These are phyloP conservation scores for Hymenoscyphus scutula DNA, from an alignment of 2,329 filamentous ascomycete genomes.

Conservation along the genomic window DNA sequence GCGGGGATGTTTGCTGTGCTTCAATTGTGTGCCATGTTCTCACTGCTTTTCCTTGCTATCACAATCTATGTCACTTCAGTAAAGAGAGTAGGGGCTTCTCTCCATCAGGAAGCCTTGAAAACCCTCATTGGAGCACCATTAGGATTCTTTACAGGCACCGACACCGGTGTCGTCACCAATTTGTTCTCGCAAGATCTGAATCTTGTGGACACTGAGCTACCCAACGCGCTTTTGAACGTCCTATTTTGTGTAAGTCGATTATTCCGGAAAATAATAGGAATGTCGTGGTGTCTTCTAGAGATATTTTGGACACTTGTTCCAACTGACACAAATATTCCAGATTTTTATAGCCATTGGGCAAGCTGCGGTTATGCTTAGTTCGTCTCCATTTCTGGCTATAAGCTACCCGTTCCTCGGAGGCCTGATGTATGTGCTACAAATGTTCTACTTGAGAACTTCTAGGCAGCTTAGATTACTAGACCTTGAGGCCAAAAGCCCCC, in stretches of 20 bases:
- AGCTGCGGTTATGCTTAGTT: constrained; percentile 24
- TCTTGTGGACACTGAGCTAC: constrained; percentile 28
- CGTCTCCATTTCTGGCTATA: constrained; percentile 41
- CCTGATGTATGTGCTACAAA: constrained; percentile 34
- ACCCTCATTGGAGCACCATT: constrained; percentile 47
- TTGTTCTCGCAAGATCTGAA: constrained; percentile 25
- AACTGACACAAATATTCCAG: constrained; percentile 36
- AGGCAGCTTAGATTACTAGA: constrained; percentile 47
- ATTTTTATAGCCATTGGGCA: constrained; percentile 27
- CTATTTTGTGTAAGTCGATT: not conserved
- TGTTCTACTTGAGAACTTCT: constrained; percentile 46
- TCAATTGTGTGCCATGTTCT: constrained; percentile 6
- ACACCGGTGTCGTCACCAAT: constrained; percentile 37
- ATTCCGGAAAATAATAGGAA: too few relatives aligned
- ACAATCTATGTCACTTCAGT: constrained; percentile 35
- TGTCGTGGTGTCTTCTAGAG: not conserved
- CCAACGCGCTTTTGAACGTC: constrained; percentile 30
- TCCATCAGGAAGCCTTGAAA: constrained; percentile 32
- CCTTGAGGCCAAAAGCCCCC: constrained; percentile 42
- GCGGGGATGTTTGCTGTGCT: constrained; percentile 15
- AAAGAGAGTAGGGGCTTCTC: constrained; percentile 1
- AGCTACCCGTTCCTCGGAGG: constrained; percentile 42
- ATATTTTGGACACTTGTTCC: not conserved
- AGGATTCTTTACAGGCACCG: constrained; percentile 45
- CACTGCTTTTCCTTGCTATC: constrained; percentile 7